Evolutionary conservation across 1,284 basidiomycete species (phyloP).

Genomic region (Ceratobasidium sp.): DNA sequence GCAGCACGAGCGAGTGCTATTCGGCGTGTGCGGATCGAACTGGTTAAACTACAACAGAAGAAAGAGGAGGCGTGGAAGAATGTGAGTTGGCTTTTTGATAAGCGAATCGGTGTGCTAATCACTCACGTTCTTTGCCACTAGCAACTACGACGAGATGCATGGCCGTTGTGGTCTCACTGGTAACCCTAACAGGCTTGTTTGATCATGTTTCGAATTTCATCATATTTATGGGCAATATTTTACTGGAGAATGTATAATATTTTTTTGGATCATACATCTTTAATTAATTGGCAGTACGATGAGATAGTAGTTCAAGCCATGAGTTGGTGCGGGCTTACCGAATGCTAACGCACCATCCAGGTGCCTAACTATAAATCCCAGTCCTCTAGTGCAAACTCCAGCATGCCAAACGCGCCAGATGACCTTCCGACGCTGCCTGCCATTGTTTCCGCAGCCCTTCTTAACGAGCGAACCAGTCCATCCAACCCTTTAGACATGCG

Average conservation of each 20-base stretch:
- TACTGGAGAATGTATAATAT: neutral
- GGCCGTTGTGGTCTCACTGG: constrained; percentile 27
- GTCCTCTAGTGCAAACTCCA: constrained; percentile 84
- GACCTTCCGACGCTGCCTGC: constrained; percentile 66
- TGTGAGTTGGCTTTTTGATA: constrained; percentile 1
- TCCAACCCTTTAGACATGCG: constrained; percentile 78
- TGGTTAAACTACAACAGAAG: constrained; percentile 24
- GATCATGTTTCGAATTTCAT: neutral
- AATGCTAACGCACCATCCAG: neutral
- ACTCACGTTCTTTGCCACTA: neutral
- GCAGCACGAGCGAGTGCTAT: constrained; percentile 26
- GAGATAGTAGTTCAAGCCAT: neutral
- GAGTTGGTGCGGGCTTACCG: neutral
- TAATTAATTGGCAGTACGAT: neutral
- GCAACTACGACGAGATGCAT: neutral
- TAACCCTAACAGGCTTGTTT: neutral
- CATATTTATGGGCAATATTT: neutral
- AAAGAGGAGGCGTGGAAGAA: constrained; percentile 32
- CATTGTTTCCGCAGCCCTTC: constrained; percentile 58
- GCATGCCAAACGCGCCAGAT: constrained; percentile 74
- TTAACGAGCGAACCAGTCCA: constrained; percentile 75
- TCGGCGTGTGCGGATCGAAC: constrained; percentile 7
- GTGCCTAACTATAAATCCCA: constrained; percentile 68
- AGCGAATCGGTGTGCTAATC: neutral
- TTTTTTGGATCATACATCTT: neutral